phyloP scores from a whole-genome alignment of 495 filamentous ascomycete species.

The Talaromyces trachyspermus region DNA sequence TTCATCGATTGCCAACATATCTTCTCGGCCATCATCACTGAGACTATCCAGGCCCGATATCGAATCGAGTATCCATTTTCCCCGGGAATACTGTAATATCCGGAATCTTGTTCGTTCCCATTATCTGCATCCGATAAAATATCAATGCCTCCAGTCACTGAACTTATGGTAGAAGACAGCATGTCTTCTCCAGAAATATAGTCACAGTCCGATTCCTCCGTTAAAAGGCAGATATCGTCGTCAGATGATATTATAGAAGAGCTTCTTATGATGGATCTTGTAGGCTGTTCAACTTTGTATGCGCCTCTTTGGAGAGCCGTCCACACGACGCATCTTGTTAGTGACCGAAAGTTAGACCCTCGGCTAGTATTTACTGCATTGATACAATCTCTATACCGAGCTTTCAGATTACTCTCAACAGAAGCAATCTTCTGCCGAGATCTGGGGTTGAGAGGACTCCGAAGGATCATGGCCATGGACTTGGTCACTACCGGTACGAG shows the following conservation, averaged over 20 bases:
- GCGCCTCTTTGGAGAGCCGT: conserved; percentile 4
- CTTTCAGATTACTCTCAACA: neutral
- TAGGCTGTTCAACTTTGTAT: conserved; percentile 1
- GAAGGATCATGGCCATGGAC: conserved; percentile 24
- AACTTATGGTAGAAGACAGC: neutral
- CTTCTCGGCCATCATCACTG: too few species aligned
- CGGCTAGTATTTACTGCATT: neutral
- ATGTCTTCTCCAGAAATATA: neutral
- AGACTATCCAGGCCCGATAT: neutral
- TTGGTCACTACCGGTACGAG: conserved; percentile 30
- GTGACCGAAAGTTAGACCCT: neutral
- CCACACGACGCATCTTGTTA: conserved; percentile 2
- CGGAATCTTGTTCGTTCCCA: neutral
- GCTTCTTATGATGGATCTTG: neutral
- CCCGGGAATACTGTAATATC: neutral
- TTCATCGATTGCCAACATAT: neutral
- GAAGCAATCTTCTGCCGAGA: neutral
- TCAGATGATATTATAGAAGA: neutral
- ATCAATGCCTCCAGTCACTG: neutral
- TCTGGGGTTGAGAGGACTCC: conserved; percentile 6
- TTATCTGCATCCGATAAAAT: neutral
- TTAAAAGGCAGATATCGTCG: neutral
- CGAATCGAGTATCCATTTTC: neutral
- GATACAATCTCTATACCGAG: neutral
- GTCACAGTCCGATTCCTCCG: neutral